Evolutionary conservation across 192 early-diverging fungal genomes (phyloP), one percentile per base, ranked within the genome.

Genomic region (Mortierella hygrophila): DNA sequence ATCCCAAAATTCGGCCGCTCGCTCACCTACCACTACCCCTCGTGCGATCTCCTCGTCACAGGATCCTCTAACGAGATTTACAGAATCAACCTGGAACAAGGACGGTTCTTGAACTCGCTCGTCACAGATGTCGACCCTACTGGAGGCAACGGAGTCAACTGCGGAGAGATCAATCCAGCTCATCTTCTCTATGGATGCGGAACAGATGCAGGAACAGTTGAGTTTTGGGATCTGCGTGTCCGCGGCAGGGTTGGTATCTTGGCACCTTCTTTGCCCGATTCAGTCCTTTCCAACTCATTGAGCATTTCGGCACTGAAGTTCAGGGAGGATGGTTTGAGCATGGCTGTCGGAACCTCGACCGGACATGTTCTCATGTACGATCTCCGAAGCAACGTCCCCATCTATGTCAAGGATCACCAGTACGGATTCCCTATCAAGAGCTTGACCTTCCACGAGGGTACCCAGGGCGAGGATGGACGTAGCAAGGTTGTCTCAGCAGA

Each of bases 1-100:
- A 95, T 99, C n/a, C 98, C 98, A 68, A 95, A 96, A 88, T 98
- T 98, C 87, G 98, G 98, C 15, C 93, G 98, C 26, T 96, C 94
- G 76, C 80, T 99, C 49, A 94, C 93, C 13, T 99, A 99, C 81
- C 97, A 99, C 77, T 96, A 91, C 78, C 96, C 97, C 40, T 94
- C 94, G 9, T 99, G 98, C 88, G 98, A 99, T 82, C 90, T 98
- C 75, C 91, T 97, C 70, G 91, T 98, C 42, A 92, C 90, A 40
- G 97, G 95, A 11, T 94, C 96, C 13, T 93, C 93, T 21, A 89
- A 88, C 60, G 97, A 99, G 90, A 95, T 98, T 8, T 99, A 95
- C 78, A 87, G 97, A 72, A 81, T 99, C 37, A 99, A 99, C 82
- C 88, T 99, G 47, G 97, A 97, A 37, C 95, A 97, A 79, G 98